These are phyloP conservation scores for Pseudotsuga menziesii DNA, from an alignment of 75 land plant genomes.

Conservation along the genomic window DNA sequence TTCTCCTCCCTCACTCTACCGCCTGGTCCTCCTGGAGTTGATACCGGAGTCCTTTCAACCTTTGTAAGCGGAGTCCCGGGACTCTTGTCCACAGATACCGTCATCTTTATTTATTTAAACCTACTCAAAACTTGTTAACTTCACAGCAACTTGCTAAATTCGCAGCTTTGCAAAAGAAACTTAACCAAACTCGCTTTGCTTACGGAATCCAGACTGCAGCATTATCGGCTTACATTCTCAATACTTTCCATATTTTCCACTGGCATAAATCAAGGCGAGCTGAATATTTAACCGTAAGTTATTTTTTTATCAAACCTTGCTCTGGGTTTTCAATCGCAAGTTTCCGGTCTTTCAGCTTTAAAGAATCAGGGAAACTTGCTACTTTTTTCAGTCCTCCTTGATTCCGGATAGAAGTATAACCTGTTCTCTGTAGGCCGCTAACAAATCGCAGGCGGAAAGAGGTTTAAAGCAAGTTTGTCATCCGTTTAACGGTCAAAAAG, in stretches of 20 bases:
- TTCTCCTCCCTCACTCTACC: constrained; percentile 62
- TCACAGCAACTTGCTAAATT: neutral
- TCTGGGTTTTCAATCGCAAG: too few species aligned
- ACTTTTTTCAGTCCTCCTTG: too few species aligned
- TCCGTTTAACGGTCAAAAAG: too few species aligned
- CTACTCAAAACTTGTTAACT: neutral
- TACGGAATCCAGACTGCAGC: neutral
- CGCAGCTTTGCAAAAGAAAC: neutral
- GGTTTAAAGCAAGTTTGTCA: too few species aligned
- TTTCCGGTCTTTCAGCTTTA: too few species aligned
- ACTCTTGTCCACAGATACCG: constrained; percentile 26
- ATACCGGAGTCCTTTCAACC: constrained; percentile 30
- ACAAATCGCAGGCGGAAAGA: too few species aligned
- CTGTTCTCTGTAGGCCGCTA: too few species aligned
- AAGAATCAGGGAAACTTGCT: too few species aligned
- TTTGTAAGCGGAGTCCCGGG: constrained; percentile 29
- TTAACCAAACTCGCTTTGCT: neutral
- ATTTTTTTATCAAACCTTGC: too few species aligned
- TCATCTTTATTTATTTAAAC: neutral
- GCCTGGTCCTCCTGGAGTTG: constrained; percentile 43
- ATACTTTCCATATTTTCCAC: neutral
- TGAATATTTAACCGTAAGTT: too few species aligned
- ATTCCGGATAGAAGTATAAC: too few species aligned
- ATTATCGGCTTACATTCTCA: neutral
- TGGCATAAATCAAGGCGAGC: neutral